Evolutionary conservation across 2,329 filamentous ascomycete species (phyloP).

Genomic region (Clonostachys sp.): DNA sequence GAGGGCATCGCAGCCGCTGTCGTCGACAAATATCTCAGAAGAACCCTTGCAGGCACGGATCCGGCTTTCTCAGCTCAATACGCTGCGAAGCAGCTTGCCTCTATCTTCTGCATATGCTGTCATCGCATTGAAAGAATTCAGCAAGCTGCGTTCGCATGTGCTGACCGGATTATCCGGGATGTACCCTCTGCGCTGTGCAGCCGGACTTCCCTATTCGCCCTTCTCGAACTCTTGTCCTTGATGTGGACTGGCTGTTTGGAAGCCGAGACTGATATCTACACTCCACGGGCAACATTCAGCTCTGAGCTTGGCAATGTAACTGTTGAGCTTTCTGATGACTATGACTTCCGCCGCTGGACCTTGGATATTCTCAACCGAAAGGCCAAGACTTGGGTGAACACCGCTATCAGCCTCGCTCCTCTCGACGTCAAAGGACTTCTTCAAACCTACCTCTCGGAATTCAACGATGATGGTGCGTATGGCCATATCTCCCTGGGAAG

Average conservation of each 20-base stretch:
- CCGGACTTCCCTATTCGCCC: constrained; percentile 82
- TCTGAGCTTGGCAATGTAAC: constrained; percentile 75
- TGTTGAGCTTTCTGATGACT: constrained; percentile 92
- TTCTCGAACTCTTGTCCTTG: constrained; percentile 85
- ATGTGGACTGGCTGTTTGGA: constrained; percentile 96
- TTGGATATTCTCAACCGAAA: constrained; percentile 72
- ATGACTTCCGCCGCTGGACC: constrained; percentile 74
- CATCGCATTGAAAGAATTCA: constrained; percentile 92
- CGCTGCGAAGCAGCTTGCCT: constrained; percentile 81
- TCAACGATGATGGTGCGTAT: constrained; percentile 84
- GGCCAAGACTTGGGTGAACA: constrained; percentile 75
- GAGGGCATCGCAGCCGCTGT: constrained; percentile 62
- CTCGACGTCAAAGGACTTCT: constrained; percentile 92
- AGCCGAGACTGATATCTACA: constrained; percentile 89
- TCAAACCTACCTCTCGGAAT: constrained; percentile 94
- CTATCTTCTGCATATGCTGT: constrained; percentile 84
- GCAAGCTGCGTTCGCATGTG: constrained; percentile 76
- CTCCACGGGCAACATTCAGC: constrained; percentile 75
- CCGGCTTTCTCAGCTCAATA: constrained; percentile 86
- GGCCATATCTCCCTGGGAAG: constrained; percentile 89
- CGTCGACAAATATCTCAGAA: constrained; percentile 73
- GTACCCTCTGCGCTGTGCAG: constrained; percentile 90
- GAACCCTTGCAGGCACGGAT: constrained; percentile 66
- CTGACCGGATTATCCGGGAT: constrained; percentile 78
- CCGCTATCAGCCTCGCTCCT: constrained; percentile 79